Evolutionary conservation across 1,139 yeast genomes (phyloP).

Genomic region (Saccharomyces hybrid): DNA sequence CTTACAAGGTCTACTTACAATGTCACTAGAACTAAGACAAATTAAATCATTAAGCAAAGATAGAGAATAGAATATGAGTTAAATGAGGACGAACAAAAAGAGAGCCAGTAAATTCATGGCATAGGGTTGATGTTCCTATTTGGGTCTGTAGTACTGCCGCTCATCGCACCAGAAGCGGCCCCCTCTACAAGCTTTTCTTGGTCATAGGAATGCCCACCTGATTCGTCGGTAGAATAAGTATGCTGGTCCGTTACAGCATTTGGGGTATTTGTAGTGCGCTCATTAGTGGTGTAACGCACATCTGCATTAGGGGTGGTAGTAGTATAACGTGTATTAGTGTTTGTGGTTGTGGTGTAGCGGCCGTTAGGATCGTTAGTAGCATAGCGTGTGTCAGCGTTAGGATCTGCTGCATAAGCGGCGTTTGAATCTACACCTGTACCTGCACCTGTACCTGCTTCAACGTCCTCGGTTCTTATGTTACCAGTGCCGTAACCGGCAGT

Average conservation of each 20-base stretch:
- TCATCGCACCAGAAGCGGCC: neutral
- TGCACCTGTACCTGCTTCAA: constrained; percentile 4
- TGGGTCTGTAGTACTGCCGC: neutral
- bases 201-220: constrained; percentile 5
- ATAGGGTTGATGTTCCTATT: neutral
- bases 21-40: neutral
- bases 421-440: constrained; percentile 3
- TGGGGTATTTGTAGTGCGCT: neutral
- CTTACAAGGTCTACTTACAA: neutral
- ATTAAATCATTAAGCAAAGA: neutral
- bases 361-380: neutral
- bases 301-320: neutral
- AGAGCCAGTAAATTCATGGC: neutral
- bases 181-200: constrained; percentile 7
- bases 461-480: constrained; percentile 3
- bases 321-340: neutral
- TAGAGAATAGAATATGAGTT: neutral
- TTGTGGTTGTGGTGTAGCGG: neutral
- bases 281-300: constrained; percentile 2
- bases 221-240: constrained; percentile 2
- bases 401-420: constrained; percentile 3
- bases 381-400: constrained; percentile 1
- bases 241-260: neutral
- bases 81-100: neutral
- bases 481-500: neutral